Evolutionary conservation across 2,329 filamentous ascomycete genomes (phyloP), one percentile per base, ranked within the genome.

Genomic region (Hypoxylon sp.): DNA sequence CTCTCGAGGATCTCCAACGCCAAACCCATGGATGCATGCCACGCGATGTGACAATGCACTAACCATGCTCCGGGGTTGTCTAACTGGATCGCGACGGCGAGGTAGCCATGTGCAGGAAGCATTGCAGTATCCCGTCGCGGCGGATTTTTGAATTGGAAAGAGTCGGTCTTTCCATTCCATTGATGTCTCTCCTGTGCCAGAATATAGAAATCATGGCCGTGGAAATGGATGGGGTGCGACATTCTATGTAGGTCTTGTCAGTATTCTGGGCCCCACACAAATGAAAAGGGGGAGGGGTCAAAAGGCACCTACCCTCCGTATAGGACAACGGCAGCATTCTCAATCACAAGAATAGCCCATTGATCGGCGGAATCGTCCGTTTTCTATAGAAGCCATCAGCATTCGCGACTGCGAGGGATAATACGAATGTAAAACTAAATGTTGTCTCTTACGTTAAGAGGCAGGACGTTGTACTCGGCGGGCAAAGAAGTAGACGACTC

Each of bases 161-260:
- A 42, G 6, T 47, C 46, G 15, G 44, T 59, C n/a, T 47, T 47
- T 4, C 27, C 32, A 24, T 59, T 46, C 46, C 27, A 42, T 7
- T 39, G 21, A 11, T 51, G n/a, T 7, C 29, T 15, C 21, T 47
- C 56, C 6, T 59, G 46, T 21, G 56, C 46, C 13, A 59, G 6
- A n/a, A 59, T 50, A 15, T 47, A 35, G n/a, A 59, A 59, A 24
- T 59, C 56, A 11, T 59, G 56, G 29, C 46, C 56, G 32, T 59
- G 56, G 46, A 59, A 47, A 27, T 51, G 56, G 5, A 59, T 56
- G 11, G 53, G 53, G 6, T 56, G 53, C 15, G 24, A 27, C n/a
- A 56, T 56, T 32, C 53, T 46, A 29, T 24, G 46, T 32, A 32
- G 35, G 8, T 17, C 3, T 35, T 27, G 42, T 58, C 13, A 58